Conservation (phyloP, 2,329 filamentous ascomycete species). For the Xylariaceae sp. region DNA sequence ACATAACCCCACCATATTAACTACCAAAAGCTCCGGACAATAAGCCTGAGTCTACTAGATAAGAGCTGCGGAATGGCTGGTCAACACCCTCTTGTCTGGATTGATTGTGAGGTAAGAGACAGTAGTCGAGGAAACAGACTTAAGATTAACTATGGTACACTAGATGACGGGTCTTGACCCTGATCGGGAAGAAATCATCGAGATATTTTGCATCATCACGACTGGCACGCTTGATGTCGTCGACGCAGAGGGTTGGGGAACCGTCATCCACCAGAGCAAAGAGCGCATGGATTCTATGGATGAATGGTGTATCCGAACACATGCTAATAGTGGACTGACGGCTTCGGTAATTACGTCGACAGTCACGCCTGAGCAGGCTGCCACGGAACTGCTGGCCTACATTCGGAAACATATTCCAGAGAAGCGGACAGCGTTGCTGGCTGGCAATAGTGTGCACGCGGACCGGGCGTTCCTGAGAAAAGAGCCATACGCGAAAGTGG, state of each 20-base stretch:
- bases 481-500: constrained; percentile 67
- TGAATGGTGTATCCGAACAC: constrained; percentile 81
- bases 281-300: constrained; percentile 74
- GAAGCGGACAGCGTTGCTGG: constrained; percentile 63
- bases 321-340: constrained; percentile 77
- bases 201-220: constrained; percentile 90
- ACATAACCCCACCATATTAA: no score
- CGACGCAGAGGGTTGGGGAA: constrained; percentile 74
- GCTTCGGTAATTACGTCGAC: constrained; percentile 69
- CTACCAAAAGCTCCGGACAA: no score
- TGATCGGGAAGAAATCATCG: constrained; percentile 77
- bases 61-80: no score
- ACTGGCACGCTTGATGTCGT: constrained; percentile 72
- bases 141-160: not conserved
- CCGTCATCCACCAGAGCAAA: constrained; percentile 69
- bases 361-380: constrained; percentile 68
- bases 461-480: constrained; percentile 77
- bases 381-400: constrained; percentile 70
- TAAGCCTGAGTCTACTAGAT: no score
- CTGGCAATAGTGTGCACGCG: constrained; percentile 90
- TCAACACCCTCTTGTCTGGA: constrained; percentile 21
- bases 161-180: constrained; percentile 90
- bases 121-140: not conserved
- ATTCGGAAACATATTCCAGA: constrained; percentile 69
- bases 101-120: constrained; percentile 43